Evolutionary conservation across 78 protist genomes (phyloP).

Genomic region (Dictyostelium purpureum): DNA sequence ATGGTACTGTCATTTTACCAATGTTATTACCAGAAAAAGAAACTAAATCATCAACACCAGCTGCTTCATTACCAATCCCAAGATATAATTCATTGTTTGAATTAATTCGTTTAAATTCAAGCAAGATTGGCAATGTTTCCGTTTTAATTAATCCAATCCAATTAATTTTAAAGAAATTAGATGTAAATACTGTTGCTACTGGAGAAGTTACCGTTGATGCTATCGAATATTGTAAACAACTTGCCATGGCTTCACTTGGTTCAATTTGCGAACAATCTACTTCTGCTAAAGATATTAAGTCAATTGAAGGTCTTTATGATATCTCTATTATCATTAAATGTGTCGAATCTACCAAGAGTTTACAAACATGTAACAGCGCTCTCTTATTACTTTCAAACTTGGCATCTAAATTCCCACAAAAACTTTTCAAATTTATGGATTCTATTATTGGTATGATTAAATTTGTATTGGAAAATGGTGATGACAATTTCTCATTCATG

Average conservation of each 20-base stretch:
- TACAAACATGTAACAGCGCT: slow-evolving; percentile 34
- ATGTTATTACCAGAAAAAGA: slow-evolving; percentile 1
- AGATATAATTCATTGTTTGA: slow-evolving; percentile 31
- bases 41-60: neutral
- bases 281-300: neutral
- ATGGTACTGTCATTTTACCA: slow-evolving; percentile 31
- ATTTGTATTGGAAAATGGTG: slow-evolving; percentile 7
- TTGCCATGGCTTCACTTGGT: neutral
- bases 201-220: neutral
- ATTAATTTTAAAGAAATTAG: neutral
- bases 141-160: neutral
- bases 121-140: neutral
- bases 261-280: neutral
- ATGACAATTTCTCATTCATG: slow-evolving; percentile 21
- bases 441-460: slow-evolving; percentile 22
- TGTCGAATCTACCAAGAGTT: neutral
- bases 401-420: neutral
- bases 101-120: neutral
- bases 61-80: slow-evolving; percentile 4
- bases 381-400: neutral
- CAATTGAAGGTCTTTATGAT: neutral
- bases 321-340: neutral
- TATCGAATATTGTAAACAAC: slow-evolving; percentile 44
- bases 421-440: slow-evolving; percentile 19
- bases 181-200: neutral